These are phyloP conservation scores for Agrocybe pediades DNA, from an alignment of 768 basidiomycete genomes.

Conservation along the genomic window DNA sequence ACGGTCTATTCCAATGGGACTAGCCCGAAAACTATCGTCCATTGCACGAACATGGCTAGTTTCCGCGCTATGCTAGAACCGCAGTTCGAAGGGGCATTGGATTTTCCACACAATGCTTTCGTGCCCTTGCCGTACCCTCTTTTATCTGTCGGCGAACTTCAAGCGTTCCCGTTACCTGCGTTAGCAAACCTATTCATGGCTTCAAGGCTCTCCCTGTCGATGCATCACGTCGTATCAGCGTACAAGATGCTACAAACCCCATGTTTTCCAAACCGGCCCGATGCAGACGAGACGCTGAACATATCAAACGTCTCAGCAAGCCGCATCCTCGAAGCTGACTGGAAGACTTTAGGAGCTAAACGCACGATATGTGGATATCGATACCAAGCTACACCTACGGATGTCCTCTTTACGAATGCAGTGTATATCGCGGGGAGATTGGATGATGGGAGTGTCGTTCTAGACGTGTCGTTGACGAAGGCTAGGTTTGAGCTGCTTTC, in stretches of 20 bases:
- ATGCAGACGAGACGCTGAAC: constrained; percentile 35
- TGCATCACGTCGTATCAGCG: constrained; percentile 31
- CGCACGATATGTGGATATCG: constrained; percentile 40
- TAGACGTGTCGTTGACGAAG: constrained; percentile 38
- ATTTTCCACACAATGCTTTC: constrained; percentile 41
- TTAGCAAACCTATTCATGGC: constrained; percentile 23
- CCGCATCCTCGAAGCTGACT: constrained; percentile 40
- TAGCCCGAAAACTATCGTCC: constrained; percentile 28
- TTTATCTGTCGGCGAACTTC: constrained; percentile 34
- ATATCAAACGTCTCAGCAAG: constrained; percentile 43
- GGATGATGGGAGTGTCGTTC: constrained; percentile 36
- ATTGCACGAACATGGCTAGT: constrained; percentile 39
- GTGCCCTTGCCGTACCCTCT: constrained; percentile 41
- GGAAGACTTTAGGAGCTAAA: constrained; percentile 32
- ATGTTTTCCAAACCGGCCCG: constrained; percentile 33
- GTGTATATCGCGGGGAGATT: constrained; percentile 41
- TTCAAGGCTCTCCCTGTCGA: constrained; percentile 20
- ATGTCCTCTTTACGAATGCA: constrained; percentile 34
- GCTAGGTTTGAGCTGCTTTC: constrained; percentile 28
- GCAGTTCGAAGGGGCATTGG: constrained; percentile 17
- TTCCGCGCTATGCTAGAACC: constrained; percentile 31
- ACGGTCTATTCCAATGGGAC: constrained; percentile 35
- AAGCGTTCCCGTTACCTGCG: constrained; percentile 28
- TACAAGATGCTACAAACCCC: constrained; percentile 26
- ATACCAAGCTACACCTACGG: constrained; percentile 37